These are phyloP conservation scores for Asterella californica DNA, from an alignment of 225 moss, liverwort and hornwort species.

Conservation along the genomic window DNA sequence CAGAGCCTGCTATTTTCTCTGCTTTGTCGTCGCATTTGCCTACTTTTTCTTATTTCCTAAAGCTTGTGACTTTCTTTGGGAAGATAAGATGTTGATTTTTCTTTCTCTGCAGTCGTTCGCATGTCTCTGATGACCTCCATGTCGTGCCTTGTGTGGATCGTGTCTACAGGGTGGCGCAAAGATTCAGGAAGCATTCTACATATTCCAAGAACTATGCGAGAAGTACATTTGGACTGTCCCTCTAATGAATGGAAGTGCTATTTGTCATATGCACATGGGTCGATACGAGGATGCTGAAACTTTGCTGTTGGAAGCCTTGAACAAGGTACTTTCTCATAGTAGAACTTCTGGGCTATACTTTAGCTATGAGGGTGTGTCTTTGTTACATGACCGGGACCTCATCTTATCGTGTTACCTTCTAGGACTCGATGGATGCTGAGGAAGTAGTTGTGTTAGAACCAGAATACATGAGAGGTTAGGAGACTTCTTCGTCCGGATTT, in stretches of 20 bases:
- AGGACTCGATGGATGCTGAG: not conserved
- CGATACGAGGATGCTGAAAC: slow-evolving; percentile 81
- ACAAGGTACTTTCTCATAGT: slow-evolving; percentile 48
- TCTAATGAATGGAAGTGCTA: slow-evolving; percentile 89
- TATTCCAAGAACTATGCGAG: slow-evolving; percentile 91
- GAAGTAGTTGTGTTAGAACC: not conserved
- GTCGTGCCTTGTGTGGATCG: no score
- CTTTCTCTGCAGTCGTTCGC: no score
- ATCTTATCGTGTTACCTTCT: not conserved
- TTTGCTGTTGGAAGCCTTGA: slow-evolving; percentile 71
- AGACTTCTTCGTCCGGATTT: no score
- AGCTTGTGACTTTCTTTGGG: no score
- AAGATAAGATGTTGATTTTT: no score
- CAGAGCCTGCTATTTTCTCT: no score
- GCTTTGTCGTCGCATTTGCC: no score
- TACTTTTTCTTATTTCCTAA: no score
- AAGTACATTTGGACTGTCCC: slow-evolving; percentile 91
- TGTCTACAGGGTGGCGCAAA: slow-evolving; percentile 43
- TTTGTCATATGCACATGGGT: slow-evolving; percentile 98
- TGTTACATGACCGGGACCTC: no score
- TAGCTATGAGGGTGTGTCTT: not conserved
- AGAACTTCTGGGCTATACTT: not conserved
- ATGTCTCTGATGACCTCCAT: no score
- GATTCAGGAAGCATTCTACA: slow-evolving; percentile 88
- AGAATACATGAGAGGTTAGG: no score